Base-by-base conservation (phyloP, 148 eudicot species). In the Rhododendron vialii region DNA sequence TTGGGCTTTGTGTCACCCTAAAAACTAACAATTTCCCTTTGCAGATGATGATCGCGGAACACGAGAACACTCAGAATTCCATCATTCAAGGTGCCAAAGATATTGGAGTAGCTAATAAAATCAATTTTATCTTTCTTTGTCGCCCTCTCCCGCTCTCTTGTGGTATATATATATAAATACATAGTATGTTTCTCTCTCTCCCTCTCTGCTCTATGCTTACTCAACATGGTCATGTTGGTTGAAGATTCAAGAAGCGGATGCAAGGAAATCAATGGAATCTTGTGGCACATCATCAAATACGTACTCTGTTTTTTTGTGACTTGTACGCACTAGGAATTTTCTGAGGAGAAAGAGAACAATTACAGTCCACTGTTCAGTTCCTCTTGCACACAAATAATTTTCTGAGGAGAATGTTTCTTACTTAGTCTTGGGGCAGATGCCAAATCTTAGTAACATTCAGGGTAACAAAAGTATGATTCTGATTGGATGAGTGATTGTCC, bases 31-130 rank as follows among this genome's bases (percentile, higher is more conserved):
- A 59, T 89, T 84, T 83, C 36, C 41, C 63, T 87, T 69, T 71
- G 87, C 86, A 88, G 91, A 53, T 82, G 92, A 84, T 89, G 85
- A 89, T 88, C 80, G 47, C 80, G 84, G 82, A 88, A 65, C 93
- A 88, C 91, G 91, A 88, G 89, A 81, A 87, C 80, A 83, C 84
- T 84, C 86, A 50, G 86, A 88, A 82, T 86, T 86, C 75, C 82
- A 80, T 88, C 85, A 86, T 61, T 80, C 83, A 59, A 89, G 88
- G 88, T 89, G 86, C 81, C 48, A 77, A 88, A 88, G 7, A 75
- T 47, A 36, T 15, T 24, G 28, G 28, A 55, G 9, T 17, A 7
- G 48, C 41, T 53, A 82, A 85, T 84, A 79, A 51, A 80, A 85
- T 74, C 77, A 78, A 57, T 53, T 83, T 73, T 84, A 67, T 87